A percentile compares a stretch with the other conserved stretches of the same genome.
Evolutionary conservation across 805 yeast species (phyloP).

Genomic region (Lipomyces lipofer): DNA sequence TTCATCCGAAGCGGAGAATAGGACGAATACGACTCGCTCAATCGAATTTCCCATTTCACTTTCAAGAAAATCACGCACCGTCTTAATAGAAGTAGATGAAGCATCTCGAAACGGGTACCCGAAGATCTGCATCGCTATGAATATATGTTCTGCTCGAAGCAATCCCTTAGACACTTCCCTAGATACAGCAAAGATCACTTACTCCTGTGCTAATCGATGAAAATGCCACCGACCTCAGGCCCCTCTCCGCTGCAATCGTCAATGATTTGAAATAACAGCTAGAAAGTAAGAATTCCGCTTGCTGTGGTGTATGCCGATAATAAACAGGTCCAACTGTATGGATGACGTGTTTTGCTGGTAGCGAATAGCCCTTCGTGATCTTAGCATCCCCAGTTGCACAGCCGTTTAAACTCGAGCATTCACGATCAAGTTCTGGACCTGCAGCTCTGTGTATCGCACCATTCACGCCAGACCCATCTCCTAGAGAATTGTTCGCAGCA

Average conservation of each 20-base stretch:
- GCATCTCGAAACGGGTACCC: conserved; percentile 26
- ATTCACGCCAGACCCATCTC: conserved; percentile 26
- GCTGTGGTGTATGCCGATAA: background rate
- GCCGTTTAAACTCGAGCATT: conserved; percentile 19
- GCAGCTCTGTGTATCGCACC: conserved; percentile 30
- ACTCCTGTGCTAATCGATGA: conserved; percentile 31
- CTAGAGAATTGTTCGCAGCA: conserved; percentile 25
- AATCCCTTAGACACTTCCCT: no score
- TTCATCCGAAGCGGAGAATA: conserved; percentile 19
- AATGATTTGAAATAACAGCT: conserved; percentile 18
- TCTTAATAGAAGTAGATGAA: conserved; percentile 4
- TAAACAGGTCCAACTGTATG: conserved; percentile 29
- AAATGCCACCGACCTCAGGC: conserved; percentile 20
- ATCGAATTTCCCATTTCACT: background rate
- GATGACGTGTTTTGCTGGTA: conserved; percentile 17
- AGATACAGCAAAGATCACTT: background rate
- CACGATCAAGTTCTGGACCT: conserved; percentile 18
- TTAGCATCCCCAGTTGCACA: conserved; percentile 30
- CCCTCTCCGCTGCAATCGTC: conserved; percentile 17
- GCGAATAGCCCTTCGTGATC: conserved; percentile 17
- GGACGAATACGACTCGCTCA: conserved; percentile 26
- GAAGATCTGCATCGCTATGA: conserved; percentile 5
- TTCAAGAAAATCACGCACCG: conserved; percentile 24
- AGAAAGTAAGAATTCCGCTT: conserved; percentile 6
- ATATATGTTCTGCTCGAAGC: no score